A percentile compares a stretch with the other conserved stretches of the same genome.
phyloP scores from a whole-genome alignment of 805 yeast genomes.

The Candida tibetensis region DNA sequence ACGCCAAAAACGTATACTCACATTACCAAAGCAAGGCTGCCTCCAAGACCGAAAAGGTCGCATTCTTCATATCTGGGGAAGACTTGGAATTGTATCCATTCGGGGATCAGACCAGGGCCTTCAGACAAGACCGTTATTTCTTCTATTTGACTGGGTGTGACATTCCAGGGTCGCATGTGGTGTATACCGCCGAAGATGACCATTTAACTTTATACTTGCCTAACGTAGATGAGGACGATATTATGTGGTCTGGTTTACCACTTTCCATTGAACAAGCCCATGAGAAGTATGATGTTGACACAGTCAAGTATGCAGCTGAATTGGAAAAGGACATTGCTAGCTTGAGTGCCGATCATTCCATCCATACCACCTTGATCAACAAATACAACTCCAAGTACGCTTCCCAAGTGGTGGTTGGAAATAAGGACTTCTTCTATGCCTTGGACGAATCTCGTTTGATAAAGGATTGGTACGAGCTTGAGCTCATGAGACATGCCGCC shows the following conservation, averaged over 20 bases:
- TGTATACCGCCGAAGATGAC: conserved; percentile 53
- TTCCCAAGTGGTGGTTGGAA: conserved; percentile 39
- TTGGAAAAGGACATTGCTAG: conserved; percentile 28
- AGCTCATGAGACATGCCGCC: conserved; percentile 74
- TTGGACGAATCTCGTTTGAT: conserved; percentile 83
- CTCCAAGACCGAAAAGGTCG: conserved; percentile 17
- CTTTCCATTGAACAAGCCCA: conserved; percentile 62
- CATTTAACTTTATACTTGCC: conserved; percentile 76
- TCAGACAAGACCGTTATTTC: conserved; percentile 90
- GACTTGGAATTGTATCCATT: conserved; percentile 59
- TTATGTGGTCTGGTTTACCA: conserved; percentile 97
- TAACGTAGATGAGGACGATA: conserved; percentile 78
- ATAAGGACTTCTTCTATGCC: conserved; percentile 57
- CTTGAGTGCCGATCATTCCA: conserved; percentile 25
- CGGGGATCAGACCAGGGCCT: conserved; percentile 73
- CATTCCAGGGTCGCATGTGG: conserved; percentile 70
- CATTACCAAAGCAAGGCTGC: conserved; percentile 29
- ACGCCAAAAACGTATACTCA: conserved; percentile 54
- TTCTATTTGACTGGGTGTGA: conserved; percentile 82
- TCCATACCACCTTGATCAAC: conserved; percentile 58
- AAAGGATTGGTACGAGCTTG: conserved; percentile 81
- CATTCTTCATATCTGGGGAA: conserved; percentile 63
- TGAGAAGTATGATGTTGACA: conserved; percentile 74
- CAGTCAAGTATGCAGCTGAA: conserved; percentile 61
- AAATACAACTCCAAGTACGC: conserved; percentile 39